Evolutionary conservation across 75 land plant species (phyloP).

Genomic region (Sequoiadendron giganteum): DNA sequence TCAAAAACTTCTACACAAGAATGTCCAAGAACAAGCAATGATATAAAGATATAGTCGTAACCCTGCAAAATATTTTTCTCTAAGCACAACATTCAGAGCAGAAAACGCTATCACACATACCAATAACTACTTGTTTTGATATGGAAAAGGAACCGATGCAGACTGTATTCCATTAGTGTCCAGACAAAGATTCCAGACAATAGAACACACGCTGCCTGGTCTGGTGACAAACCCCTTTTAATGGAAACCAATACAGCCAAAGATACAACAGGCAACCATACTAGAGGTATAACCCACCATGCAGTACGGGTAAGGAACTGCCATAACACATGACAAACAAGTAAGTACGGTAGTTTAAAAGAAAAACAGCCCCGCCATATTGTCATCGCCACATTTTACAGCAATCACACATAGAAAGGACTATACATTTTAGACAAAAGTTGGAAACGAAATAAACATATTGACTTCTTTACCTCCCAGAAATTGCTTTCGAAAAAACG

Average conservation of each 20-base stretch:
- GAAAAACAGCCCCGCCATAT: neutral
- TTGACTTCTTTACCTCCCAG: constrained; percentile 50
- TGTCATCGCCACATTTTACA: neutral
- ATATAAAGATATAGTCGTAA: neutral
- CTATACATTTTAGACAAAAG: neutral
- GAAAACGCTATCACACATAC: constrained; percentile 34
- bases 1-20: neutral
- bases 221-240: constrained; percentile 54
- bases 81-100: neutral
- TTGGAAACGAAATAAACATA: neutral
- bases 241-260: constrained; percentile 40
- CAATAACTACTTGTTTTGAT: constrained; percentile 87
- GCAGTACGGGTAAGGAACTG: constrained; percentile 83
- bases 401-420: neutral
- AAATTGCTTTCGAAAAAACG: constrained; percentile 78
- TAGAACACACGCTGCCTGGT: constrained; percentile 32
- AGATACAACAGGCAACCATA: constrained; percentile 90
- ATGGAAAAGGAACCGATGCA: constrained; percentile 96
- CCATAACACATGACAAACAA: neutral
- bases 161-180: constrained; percentile 81
- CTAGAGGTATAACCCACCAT: constrained; percentile 88
- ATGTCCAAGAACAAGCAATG: constrained; percentile 5
- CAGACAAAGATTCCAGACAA: constrained; percentile 65
- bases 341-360: neutral
- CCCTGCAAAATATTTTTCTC: neutral